Conservation (phyloP, 2,329 filamentous ascomycete species). For the Lojkania enalia region DNA sequence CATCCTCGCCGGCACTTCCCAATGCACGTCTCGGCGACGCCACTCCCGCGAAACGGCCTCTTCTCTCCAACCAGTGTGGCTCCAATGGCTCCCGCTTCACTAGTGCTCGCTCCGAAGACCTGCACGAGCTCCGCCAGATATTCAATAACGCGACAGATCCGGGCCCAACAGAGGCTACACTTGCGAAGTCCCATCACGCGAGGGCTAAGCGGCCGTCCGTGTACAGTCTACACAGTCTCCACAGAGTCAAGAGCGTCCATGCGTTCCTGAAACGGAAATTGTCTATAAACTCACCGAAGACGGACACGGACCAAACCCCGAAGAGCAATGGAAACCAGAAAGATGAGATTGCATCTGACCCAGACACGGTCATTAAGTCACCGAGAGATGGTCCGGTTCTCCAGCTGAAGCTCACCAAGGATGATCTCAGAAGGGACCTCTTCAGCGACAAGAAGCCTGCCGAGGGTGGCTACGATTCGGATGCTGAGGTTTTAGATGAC, state of each 20-base stretch:
- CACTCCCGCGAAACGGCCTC: constrained; percentile 28
- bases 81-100: constrained; percentile 35
- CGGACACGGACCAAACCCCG: constrained; percentile 9
- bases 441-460: constrained; percentile 36
- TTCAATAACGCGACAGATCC: constrained; percentile 33
- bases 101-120: constrained; percentile 34
- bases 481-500: constrained; percentile 41
- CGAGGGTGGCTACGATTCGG: constrained; percentile 44
- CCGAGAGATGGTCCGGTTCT: constrained; percentile 20
- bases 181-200: constrained; percentile 18
- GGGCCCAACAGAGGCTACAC: constrained; percentile 14
- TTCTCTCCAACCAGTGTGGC: constrained; percentile 19
- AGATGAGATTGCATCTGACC: constrained; percentile 4
- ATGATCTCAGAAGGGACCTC: constrained; percentile 36
- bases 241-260: constrained; percentile 41
- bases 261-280: constrained; percentile 39
- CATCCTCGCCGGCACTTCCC: constrained; percentile 38
- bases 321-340: constrained; percentile 13
- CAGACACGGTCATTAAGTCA: constrained; percentile 32
- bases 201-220: constrained; percentile 32
- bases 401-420: constrained; percentile 36
- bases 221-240: constrained; percentile 38
- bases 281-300: constrained; percentile 30
- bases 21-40: constrained; percentile 34
- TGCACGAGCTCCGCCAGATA: constrained; percentile 39